Percentiles rank a stretch among this genome's conserved stretches.
These are phyloP conservation scores for Yamadazyma jaroonii DNA, from an alignment of 1,139 yeast genomes.

Conservation along the genomic window DNA sequence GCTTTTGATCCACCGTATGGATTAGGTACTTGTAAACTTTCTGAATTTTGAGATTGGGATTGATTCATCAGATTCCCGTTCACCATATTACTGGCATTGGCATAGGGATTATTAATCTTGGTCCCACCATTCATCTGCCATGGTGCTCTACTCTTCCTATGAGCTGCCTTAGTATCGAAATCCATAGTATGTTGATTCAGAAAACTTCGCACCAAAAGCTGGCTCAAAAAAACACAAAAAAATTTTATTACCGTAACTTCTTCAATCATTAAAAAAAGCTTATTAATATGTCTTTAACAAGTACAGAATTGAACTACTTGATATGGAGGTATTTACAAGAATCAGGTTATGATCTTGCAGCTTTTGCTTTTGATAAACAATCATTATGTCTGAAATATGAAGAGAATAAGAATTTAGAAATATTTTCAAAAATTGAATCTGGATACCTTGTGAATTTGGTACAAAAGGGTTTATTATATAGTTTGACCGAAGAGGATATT, in stretches of 20 bases:
- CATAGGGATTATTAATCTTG: conserved; percentile 34
- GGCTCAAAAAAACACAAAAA: background rate
- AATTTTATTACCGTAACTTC: conserved; percentile 1
- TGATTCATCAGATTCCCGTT: conserved; percentile 7
- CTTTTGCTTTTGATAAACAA: conserved; percentile 80
- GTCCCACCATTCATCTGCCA: conserved; percentile 28
- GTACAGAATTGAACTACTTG: conserved; percentile 83
- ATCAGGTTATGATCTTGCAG: conserved; percentile 75
- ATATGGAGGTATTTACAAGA: conserved; percentile 94
- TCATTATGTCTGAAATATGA: conserved; percentile 63
- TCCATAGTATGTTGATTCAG: conserved; percentile 21
- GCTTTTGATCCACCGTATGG: conserved; percentile 14
- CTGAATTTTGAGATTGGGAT: background rate
- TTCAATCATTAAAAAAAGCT: background rate
- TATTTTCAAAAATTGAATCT: conserved; percentile 49
- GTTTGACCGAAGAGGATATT: conserved; percentile 33
- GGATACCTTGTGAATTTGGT: conserved; percentile 81
- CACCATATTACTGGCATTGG: conserved; percentile 20
- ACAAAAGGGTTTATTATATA: conserved; percentile 80
- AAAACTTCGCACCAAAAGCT: conserved; percentile 1
- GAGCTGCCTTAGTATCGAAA: conserved; percentile 26
- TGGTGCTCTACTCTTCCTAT: conserved; percentile 46
- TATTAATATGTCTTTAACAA: conserved; percentile 67
- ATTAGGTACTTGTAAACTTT: conserved; percentile 9
- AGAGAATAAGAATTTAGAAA: conserved; percentile 35